Conservation (phyloP, 352 stramenopile genomes). For the Phytopythium aichiense region DNA sequence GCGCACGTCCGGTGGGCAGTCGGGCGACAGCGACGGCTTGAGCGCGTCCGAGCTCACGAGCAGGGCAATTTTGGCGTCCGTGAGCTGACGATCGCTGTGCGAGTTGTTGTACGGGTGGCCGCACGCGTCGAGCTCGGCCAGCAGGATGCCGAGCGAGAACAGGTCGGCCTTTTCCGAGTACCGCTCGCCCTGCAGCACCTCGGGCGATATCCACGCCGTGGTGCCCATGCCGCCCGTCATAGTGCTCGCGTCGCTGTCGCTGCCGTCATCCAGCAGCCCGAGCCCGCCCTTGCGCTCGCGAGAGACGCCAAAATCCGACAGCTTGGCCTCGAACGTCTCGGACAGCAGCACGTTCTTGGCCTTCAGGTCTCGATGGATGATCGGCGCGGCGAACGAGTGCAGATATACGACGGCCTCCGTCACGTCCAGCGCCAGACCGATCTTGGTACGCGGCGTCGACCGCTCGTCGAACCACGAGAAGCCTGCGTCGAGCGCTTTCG, state of each 20-base stretch:
- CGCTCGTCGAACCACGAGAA: constrained; percentile 13
- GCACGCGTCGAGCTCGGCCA: constrained; percentile 51
- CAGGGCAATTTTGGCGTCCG: constrained; percentile 48
- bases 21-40: constrained; percentile 34
- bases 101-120: constrained; percentile 20
- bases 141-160: constrained; percentile 66
- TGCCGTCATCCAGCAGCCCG: not conserved
- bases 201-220: constrained; percentile 66
- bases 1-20: constrained; percentile 47
- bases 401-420: constrained; percentile 38
- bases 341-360: constrained; percentile 33
- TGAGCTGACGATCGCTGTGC: constrained; percentile 21
- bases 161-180: constrained; percentile 74
- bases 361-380: constrained; percentile 49
- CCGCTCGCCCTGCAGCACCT: constrained; percentile 52
- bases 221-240: constrained; percentile 58
- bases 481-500: not conserved
- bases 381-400: constrained; percentile 30
- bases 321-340: constrained; percentile 27
- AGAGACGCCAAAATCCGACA: constrained; percentile 44
- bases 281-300: constrained; percentile 16
- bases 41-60: constrained; percentile 45
- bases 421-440: constrained; percentile 26
- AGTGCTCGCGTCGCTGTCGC: constrained; percentile 15
- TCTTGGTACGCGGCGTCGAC: constrained; percentile 12